Conservation (phyloP, 1,284 basidiomycete genomes). For the Heterobasidion parviporum region DNA sequence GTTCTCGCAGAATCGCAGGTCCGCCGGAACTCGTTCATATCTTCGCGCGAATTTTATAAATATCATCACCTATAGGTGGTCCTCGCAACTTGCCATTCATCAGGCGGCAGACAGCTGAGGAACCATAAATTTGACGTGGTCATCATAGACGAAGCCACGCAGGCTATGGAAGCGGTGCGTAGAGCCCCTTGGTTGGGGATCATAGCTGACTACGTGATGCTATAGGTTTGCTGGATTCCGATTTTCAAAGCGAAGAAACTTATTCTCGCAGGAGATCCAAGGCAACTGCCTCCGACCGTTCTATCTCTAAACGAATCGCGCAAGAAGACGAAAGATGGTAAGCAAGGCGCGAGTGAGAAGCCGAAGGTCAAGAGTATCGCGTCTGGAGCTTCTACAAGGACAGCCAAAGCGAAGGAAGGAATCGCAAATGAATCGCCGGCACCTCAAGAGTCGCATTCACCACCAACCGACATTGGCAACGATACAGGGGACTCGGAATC, state of each 20-base stretch:
- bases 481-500: background rate
- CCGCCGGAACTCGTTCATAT: background rate
- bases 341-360: slow-evolving; percentile 4
- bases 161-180: slow-evolving; percentile 85
- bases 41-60: background rate
- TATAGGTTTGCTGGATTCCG: slow-evolving; percentile 90
- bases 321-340: slow-evolving; percentile 18
- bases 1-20: slow-evolving; percentile 78
- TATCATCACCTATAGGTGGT: slow-evolving; percentile 49
- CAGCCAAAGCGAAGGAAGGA: slow-evolving; percentile 1
- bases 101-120: slow-evolving; percentile 73
- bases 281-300: slow-evolving; percentile 91
- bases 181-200: background rate
- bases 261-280: slow-evolving; percentile 85
- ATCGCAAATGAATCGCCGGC: background rate
- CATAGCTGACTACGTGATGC: background rate
- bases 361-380: background rate
- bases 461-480: background rate
- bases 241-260: slow-evolving; percentile 85
- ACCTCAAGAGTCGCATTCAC: background rate
- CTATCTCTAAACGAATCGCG: slow-evolving; percentile 46
- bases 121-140: slow-evolving; percentile 82
- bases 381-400: slow-evolving; percentile 1
- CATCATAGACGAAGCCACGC: slow-evolving; percentile 95
- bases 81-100: slow-evolving; percentile 87